Evolutionary conservation across 768 basidiomycete species (phyloP), one percentile per base, ranked within the genome.

Genomic region (Pleurotus salmoneostramineus): DNA sequence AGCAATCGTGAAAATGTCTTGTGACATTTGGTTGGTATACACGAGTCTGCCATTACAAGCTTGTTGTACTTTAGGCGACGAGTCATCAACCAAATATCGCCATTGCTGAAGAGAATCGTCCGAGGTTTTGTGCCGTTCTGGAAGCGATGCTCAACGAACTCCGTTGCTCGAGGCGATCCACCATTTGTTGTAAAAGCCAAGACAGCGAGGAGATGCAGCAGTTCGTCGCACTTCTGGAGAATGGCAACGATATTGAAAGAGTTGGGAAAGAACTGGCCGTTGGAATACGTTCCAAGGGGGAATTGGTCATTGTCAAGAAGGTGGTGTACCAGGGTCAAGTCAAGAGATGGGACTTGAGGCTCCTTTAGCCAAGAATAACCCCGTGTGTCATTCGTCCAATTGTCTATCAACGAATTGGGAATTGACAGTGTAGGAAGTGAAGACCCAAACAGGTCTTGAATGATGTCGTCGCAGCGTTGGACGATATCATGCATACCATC

Each of bases 81-180:
- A 11, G 61, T 65, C n/a, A 60, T 47, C 2, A 61, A 27, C 61
- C 57, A 64, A 15, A 61, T 15, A 21, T 21, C 14, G 35, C 52
- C 15, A 6, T 35, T 11, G 37, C 51, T 47, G 4, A 43, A 15
- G 34, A 65, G 63, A 5, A 65, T 35, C 21, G 35, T 61, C 4
- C 61, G 12, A 10, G 56, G 50, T 0, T 52, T 32, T 5, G 17
- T 48, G 14, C 60, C 60, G 40, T 62, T 66, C 6, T 44, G 21
- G 33, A 46, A 45, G 42, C 62, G 64, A 56, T 60, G 50, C 3
- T 66, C 65, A 12, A 56, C 7, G 34, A 56, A 65, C 32, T 66
- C 64, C 1, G 58, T 14, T 10, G 59, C 36, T 1, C 65, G 50
- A 0, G 56, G 55, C 3, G 50, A 46, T 11, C 58, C 57, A 3